Percentiles rank a stretch among this genome's conserved stretches.
phyloP scores from a whole-genome alignment of 352 stramenopile genomes.

The Phytophthora pseudosyringae region DNA sequence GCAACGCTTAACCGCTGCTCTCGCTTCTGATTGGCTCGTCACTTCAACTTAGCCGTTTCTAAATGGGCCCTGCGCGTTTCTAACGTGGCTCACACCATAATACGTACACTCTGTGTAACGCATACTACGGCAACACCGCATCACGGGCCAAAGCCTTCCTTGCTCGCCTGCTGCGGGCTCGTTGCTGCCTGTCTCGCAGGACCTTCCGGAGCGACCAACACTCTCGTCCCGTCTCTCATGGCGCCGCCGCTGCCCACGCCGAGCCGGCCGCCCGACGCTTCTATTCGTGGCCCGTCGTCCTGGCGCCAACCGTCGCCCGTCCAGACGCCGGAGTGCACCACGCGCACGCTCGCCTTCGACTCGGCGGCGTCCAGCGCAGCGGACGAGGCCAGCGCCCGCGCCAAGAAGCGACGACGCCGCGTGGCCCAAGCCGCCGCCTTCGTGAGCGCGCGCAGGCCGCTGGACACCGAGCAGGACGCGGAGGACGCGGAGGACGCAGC shows the following conservation, averaged over 20 bases:
- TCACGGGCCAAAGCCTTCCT: too few species aligned
- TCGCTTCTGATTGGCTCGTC: neutral
- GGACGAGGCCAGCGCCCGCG: slow-evolving; percentile 27
- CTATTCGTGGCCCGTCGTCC: slow-evolving; percentile 32
- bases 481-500: neutral
- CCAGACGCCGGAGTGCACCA: slow-evolving; percentile 53
- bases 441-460: slow-evolving; percentile 32
- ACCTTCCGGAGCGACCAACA: neutral
- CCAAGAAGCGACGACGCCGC: slow-evolving; percentile 51
- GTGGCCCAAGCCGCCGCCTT: slow-evolving; percentile 35
- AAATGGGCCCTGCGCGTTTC: neutral
- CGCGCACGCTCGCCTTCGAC: slow-evolving; percentile 52
- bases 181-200: slow-evolving; percentile 24
- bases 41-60: neutral
- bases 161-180: too few species aligned
- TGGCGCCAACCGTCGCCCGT: slow-evolving; percentile 44
- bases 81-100: neutral
- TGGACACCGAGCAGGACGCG: slow-evolving; percentile 12
- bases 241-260: slow-evolving; percentile 24
- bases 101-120: neutral
- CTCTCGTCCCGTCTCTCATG: slow-evolving; percentile 6
- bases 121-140: neutral
- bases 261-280: slow-evolving; percentile 6
- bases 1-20: neutral
- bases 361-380: slow-evolving; percentile 36